phyloP scores from a whole-genome alignment of 164 flowering plant genomes.

The Magnolia changhungtana region DNA sequence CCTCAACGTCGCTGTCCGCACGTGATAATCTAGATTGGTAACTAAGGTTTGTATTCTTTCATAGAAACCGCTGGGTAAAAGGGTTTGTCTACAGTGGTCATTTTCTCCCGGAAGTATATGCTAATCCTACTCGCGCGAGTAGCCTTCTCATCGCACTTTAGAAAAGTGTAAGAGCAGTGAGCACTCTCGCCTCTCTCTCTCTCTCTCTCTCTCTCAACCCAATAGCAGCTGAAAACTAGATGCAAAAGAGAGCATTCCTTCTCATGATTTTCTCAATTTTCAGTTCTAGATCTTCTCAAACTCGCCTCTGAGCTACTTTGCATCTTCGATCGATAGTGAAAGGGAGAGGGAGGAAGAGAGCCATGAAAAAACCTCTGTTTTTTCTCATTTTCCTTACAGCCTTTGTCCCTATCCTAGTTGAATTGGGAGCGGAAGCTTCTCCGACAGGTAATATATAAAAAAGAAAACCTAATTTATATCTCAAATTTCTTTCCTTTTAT shows the following conservation, averaged over 20 bases:
- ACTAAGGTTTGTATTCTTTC: too few relatives aligned
- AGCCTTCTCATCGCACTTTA: neutral
- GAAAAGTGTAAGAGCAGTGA: neutral
- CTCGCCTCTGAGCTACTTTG: neutral
- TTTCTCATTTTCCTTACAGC: slow-evolving; percentile 28
- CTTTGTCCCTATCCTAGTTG: slow-evolving; percentile 21
- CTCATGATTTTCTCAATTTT: neutral
- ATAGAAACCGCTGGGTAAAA: too few relatives aligned
- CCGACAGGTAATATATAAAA: slow-evolving; percentile 44
- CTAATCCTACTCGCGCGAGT: neutral
- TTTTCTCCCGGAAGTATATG: too few relatives aligned
- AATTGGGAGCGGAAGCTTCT: slow-evolving; percentile 66
- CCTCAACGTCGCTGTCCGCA: too few relatives aligned
- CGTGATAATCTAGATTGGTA: too few relatives aligned
- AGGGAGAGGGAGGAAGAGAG: neutral
- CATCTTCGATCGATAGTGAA: neutral
- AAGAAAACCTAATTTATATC: neutral
- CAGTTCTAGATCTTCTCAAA: neutral
- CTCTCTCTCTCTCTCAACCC: neutral
- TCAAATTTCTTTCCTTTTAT: slow-evolving; percentile 10
- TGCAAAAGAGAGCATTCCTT: neutral
- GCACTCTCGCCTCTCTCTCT: neutral
- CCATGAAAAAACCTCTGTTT: slow-evolving; percentile 44
- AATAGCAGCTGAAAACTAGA: neutral
- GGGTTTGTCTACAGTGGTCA: too few relatives aligned